A percentile compares a stretch with the other conserved stretches of the same genome.
Conservation (phyloP, 2,329 filamentous ascomycete species). For the Alternaria solani region DNA sequence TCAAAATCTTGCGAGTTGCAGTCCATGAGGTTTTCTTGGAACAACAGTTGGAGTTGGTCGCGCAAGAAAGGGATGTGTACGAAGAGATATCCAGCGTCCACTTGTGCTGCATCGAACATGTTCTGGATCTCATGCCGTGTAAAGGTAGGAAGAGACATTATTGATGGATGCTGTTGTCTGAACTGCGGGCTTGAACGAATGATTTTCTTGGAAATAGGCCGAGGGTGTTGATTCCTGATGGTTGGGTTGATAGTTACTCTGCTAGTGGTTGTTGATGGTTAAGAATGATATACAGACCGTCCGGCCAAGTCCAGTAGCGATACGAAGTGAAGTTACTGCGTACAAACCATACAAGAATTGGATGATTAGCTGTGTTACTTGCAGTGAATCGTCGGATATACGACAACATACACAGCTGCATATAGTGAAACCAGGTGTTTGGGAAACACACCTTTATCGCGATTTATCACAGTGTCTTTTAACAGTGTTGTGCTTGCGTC, state of each 20-base stretch:
- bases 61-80: constrained; percentile 2
- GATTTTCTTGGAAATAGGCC: background rate
- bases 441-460: no score
- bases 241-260: background rate
- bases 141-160: background rate
- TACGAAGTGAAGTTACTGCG: background rate
- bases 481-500: no score
- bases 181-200: background rate
- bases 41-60: constrained; percentile 4
- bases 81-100: constrained; percentile 5
- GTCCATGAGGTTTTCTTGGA: background rate
- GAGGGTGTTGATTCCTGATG: background rate
- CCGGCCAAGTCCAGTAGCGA: background rate
- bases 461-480: no score
- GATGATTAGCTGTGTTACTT: background rate
- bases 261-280: background rate
- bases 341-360: background rate
- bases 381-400: background rate
- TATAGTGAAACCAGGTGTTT: no score
- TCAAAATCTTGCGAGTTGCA: constrained; percentile 5
- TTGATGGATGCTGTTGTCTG: background rate
- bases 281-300: background rate
- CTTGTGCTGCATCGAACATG: constrained; percentile 12
- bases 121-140: constrained; percentile 7
- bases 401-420: background rate